Evolutionary conservation across 495 filamentous ascomycete genomes (phyloP).

Genomic region (Trichocladium antarcticum): DNA sequence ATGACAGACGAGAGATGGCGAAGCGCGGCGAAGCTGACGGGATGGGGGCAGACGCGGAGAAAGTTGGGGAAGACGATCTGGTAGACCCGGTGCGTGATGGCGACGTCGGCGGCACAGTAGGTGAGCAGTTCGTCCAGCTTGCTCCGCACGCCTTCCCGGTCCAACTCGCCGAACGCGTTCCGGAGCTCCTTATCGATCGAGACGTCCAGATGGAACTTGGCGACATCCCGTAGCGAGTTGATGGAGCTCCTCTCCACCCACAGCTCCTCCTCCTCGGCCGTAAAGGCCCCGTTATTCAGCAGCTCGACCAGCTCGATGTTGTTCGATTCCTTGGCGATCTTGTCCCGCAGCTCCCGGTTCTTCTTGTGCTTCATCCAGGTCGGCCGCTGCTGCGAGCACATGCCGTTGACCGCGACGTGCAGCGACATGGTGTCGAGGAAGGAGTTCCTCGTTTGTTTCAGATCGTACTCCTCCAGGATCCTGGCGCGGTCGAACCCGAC

Average conservation of each 20-base stretch:
- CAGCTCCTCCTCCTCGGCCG: constrained; percentile 81
- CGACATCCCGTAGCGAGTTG: constrained; percentile 91
- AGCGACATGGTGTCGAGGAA: constrained; percentile 98
- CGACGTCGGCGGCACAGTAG: constrained; percentile 94
- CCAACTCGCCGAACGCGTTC: constrained; percentile 76
- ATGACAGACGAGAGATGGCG: constrained; percentile 87
- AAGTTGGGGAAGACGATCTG: constrained; percentile 85
- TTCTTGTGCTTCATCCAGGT: constrained; percentile 97
- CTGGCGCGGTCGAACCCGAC: constrained; percentile 91
- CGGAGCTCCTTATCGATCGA: constrained; percentile 83
- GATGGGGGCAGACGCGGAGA: constrained; percentile 81
- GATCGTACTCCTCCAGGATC: constrained; percentile 77
- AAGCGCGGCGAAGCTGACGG: constrained; percentile 90
- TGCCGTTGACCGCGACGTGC: constrained; percentile 95
- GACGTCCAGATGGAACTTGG: constrained; percentile 87
- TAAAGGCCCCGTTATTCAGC: constrained; percentile 52
- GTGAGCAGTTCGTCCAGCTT: constrained; percentile 75
- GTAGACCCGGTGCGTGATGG: constrained; percentile 84
- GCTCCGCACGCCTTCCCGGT: constrained; percentile 52
- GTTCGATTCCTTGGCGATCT: constrained; percentile 58
- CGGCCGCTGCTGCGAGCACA: constrained; percentile 93
- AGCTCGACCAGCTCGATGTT: constrained; percentile 60
- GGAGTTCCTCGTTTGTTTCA: constrained; percentile 68
- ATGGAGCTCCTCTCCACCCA: constrained; percentile 92
- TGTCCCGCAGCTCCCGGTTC: constrained; percentile 70